Evolutionary conservation across 2,329 filamentous ascomycete genomes (phyloP).

Genomic region (Cercospora janseana): DNA sequence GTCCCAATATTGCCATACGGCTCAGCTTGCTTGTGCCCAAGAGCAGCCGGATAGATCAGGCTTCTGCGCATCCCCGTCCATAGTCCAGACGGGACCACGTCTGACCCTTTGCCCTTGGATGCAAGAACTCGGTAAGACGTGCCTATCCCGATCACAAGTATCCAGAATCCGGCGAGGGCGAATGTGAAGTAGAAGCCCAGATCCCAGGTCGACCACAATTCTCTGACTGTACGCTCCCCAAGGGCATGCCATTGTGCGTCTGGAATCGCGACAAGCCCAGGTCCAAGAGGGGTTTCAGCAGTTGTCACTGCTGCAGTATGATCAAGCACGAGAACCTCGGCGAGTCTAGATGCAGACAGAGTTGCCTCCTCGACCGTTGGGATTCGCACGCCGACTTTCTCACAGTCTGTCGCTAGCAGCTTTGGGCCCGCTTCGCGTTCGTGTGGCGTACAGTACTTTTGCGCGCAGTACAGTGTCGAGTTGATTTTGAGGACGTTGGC

Average conservation of each 20-base stretch:
- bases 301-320: conserved; percentile 18
- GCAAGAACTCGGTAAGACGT: conserved; percentile 35
- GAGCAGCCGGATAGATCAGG: conserved; percentile 46
- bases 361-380: conserved; percentile 13
- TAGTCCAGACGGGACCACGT: conserved; percentile 13
- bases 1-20: conserved; percentile 44
- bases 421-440: conserved; percentile 13
- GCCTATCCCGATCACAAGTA: conserved; percentile 38
- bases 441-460: conserved; percentile 20
- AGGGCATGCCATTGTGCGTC: conserved; percentile 18
- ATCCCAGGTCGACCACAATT: conserved; percentile 18
- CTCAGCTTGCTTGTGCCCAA: conserved; percentile 45
- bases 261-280: conserved; percentile 12
- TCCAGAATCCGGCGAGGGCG: conserved; percentile 43
- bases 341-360: conserved; percentile 13
- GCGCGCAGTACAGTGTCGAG: conserved; percentile 20
- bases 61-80: conserved; percentile 38
- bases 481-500: conserved; percentile 18
- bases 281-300: conserved; percentile 12
- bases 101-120: conserved; percentile 25
- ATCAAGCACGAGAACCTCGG: conserved; percentile 13
- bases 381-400: conserved; percentile 7
- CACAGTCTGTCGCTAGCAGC: conserved; percentile 7
- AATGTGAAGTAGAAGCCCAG: conserved; percentile 21
- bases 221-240: conserved; percentile 9